Evolutionary conservation across 306 rosid genomes (phyloP), one percentile per base, ranked within the genome.

Genomic region (Citrullus mucosospermus): DNA sequence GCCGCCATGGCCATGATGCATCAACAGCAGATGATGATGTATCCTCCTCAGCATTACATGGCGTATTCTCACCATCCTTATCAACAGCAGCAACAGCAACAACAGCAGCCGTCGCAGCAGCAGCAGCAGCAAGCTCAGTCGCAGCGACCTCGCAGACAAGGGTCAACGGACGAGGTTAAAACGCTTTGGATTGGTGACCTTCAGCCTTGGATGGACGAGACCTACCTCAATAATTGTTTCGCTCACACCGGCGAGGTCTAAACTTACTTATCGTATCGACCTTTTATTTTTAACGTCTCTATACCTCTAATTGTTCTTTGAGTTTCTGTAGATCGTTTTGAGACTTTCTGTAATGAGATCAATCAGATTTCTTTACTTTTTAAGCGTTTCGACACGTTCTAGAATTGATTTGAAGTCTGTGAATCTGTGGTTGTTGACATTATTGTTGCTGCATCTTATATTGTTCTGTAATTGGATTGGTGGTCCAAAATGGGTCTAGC

Each of bases 1-100:
- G 85, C 92, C 7, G 95, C 95, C 61, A 90, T 90, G 95, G 95
- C 95, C 50, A 83, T 88, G 95, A 90, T 90, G 95, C 95, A 90
- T 55, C 79, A 75, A 11, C 95, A 90, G 46, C 95, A 90, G 85
- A 90, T 90, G 95, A 88, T 90, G 95, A 88, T 90, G 90, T 90
- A 90, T 38, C 93, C 89, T 28, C 60, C 81, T 0, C 93, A 89
- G 75, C 92, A 88, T 81, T 90, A 90, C 69, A 69, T 87, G 86
- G 86, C 92, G 11, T 90, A 88, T 67, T 67, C 81, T 41, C 81
- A 63, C 8, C 58, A 65, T 55, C 83, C 83, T n/a, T 91, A 86
- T 63, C 91, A 85, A 51, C 87, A 88, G 57, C 87, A 88, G 44
- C 86, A 82, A 15, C 88, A 80, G 30, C 87, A 79, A 12, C 84